phyloP scores from a whole-genome alignment of 2,329 filamentous ascomycete genomes.

The Aspergillus flavus region DNA sequence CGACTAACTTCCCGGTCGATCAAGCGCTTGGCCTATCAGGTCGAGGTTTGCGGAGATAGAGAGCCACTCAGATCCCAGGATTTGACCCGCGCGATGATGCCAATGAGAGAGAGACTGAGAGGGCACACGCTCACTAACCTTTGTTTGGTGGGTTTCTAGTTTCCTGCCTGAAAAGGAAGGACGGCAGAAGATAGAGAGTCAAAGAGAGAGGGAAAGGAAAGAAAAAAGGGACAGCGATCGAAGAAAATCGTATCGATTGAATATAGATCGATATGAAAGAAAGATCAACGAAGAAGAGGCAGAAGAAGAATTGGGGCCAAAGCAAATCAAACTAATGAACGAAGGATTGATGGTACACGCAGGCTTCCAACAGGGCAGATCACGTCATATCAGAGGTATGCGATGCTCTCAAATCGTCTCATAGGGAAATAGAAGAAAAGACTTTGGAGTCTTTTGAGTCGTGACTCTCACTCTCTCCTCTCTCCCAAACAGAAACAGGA shows the following conservation, averaged over 20 bases:
- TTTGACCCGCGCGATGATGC: slow-evolving; percentile 1
- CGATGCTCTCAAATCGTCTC: neutral
- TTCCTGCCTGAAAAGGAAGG: slow-evolving; percentile 2
- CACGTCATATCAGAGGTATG: neutral
- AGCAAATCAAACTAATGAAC: neutral
- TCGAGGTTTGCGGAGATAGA: neutral
- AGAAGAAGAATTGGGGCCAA: neutral
- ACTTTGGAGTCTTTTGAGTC: neutral
- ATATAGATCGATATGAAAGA: neutral
- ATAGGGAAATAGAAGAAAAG: neutral
- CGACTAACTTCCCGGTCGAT: slow-evolving; percentile 6
- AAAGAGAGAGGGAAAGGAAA: neutral
- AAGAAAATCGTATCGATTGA: neutral
- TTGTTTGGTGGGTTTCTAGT: neutral
- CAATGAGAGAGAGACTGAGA: neutral
- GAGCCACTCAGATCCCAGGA: slow-evolving; percentile 1
- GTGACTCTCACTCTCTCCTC: neutral
- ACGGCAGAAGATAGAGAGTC: neutral
- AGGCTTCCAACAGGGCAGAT: neutral
- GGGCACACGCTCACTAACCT: neutral
- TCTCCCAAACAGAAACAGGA: neutral
- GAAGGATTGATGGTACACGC: neutral
- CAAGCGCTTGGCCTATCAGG: slow-evolving; percentile 4
- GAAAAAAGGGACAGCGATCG: too few species aligned
- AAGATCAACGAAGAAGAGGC: neutral